Percentiles rank a stretch among this genome's conserved stretches.
Evolutionary conservation across 805 yeast genomes (phyloP).

Genomic region (Candida loeiensis): DNA sequence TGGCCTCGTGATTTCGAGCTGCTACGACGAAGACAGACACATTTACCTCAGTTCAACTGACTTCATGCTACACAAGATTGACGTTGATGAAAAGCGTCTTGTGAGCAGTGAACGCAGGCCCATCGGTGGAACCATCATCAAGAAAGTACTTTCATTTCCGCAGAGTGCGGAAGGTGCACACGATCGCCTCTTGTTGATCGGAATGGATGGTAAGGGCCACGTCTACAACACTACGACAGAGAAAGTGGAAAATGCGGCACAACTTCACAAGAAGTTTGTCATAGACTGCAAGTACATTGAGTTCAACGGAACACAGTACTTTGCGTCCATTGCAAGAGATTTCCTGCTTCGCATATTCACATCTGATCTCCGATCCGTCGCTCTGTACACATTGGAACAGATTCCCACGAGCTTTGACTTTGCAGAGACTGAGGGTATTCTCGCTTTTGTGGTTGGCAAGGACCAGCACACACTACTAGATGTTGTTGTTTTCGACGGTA

Average conservation of each 20-base stretch:
- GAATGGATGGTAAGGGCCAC: constrained; percentile 50
- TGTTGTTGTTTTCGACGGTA: constrained; percentile 25
- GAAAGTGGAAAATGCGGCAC: constrained; percentile 11
- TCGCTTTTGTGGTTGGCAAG: constrained; percentile 53
- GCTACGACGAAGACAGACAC: constrained; percentile 5
- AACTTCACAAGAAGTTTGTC: constrained; percentile 35
- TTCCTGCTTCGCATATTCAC: constrained; percentile 30
- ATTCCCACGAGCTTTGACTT: constrained; percentile 52
- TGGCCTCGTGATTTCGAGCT: constrained; percentile 26
- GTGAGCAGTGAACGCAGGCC: constrained; percentile 2
- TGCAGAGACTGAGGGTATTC: constrained; percentile 20
- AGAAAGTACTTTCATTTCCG: constrained; percentile 29
- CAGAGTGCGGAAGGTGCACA: constrained; percentile 9
- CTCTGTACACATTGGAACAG: constrained; percentile 37
- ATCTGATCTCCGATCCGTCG: constrained; percentile 12
- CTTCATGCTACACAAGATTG: constrained; percentile 17
- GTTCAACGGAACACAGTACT: constrained; percentile 24
- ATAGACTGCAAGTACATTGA: constrained; percentile 32
- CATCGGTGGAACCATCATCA: constrained; percentile 29
- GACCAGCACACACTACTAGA: constrained; percentile 57
- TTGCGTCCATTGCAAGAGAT: constrained; percentile 64
- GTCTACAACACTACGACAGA: constrained; percentile 11
- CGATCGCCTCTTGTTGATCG: constrained; percentile 37
- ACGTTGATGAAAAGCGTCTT: constrained; percentile 12
- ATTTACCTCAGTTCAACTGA: constrained; percentile 11